phyloP scores from a whole-genome alignment of 2,329 filamentous ascomycete species.

The Cordyceps cicadae region DNA sequence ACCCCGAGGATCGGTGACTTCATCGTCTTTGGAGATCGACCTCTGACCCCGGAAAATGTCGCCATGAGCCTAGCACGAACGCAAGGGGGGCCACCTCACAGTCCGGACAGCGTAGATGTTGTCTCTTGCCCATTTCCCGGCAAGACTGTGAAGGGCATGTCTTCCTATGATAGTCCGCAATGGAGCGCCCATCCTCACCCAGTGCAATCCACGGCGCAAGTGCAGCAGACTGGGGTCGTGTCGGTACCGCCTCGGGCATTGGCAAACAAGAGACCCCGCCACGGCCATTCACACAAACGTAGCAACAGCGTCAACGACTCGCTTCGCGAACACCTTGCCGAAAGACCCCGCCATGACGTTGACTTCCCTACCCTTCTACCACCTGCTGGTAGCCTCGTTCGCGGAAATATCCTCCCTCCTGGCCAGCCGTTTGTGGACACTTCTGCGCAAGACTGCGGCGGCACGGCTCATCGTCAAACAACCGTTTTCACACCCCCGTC shows the following conservation, averaged over 20 bases:
- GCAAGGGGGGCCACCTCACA: slow-evolving; percentile 40
- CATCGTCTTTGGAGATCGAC: slow-evolving; percentile 35
- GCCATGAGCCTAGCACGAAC: slow-evolving; percentile 20
- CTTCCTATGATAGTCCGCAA: slow-evolving; percentile 29
- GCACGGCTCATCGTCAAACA: slow-evolving; percentile 41
- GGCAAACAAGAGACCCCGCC: slow-evolving; percentile 50
- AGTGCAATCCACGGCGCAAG: slow-evolving; percentile 30
- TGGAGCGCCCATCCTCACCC: slow-evolving; percentile 43
- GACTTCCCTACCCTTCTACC: slow-evolving; percentile 55
- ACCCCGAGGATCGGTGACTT: slow-evolving; percentile 40
- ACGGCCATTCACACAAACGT: slow-evolving; percentile 61
- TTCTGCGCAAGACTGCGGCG: slow-evolving; percentile 41
- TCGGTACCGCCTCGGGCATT: slow-evolving; percentile 52
- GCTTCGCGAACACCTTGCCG: slow-evolving; percentile 56
- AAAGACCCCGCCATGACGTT: slow-evolving; percentile 44
- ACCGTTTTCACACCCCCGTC: slow-evolving; percentile 40
- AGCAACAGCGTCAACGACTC: slow-evolving; percentile 86
- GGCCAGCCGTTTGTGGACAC: slow-evolving; percentile 71
- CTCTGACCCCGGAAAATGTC: slow-evolving; percentile 37
- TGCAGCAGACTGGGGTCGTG: slow-evolving; percentile 36
- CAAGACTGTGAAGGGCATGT: slow-evolving; percentile 36
- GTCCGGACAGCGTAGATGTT: slow-evolving; percentile 51
- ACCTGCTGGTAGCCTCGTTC: slow-evolving; percentile 75
- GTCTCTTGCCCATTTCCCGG: slow-evolving; percentile 56
- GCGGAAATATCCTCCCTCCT: slow-evolving; percentile 77